Conservation (phyloP, 140 eudicot genomes). For the Erigeron philadelphicus region DNA sequence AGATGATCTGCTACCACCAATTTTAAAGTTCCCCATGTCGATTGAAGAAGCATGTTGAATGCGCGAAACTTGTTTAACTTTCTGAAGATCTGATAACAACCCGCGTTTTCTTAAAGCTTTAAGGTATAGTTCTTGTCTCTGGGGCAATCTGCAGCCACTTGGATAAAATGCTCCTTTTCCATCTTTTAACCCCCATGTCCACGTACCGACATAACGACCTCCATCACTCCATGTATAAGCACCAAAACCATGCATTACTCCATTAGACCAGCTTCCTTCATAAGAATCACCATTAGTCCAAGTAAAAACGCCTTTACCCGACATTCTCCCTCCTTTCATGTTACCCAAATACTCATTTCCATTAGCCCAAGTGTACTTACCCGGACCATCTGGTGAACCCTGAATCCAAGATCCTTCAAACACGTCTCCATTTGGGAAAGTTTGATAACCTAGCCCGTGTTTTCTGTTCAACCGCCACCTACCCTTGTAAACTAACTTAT, state of each 20-base stretch:
- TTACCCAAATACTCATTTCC: slow-evolving; percentile 79
- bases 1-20: slow-evolving; percentile 46
- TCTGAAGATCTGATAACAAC: slow-evolving; percentile 58
- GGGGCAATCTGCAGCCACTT: slow-evolving; percentile 48
- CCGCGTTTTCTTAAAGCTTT: slow-evolving; percentile 69
- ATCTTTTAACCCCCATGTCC: slow-evolving; percentile 89
- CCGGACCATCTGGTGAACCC: slow-evolving; percentile 92
- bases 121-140: slow-evolving; percentile 62
- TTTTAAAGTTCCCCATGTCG: slow-evolving; percentile 69
- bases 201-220: slow-evolving; percentile 87
- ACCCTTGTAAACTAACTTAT: slow-evolving; percentile 60
- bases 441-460: slow-evolving; percentile 85
- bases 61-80: slow-evolving; percentile 69
- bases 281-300: slow-evolving; percentile 84
- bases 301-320: slow-evolving; percentile 75
- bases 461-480: slow-evolving; percentile 76
- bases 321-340: slow-evolving; percentile 90
- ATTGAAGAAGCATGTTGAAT: slow-evolving; percentile 79
- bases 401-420: slow-evolving; percentile 97
- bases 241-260: slow-evolving; percentile 89
- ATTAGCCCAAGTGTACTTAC: slow-evolving; percentile 81
- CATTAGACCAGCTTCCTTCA: slow-evolving; percentile 89
- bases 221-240: slow-evolving; percentile 91
- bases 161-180: slow-evolving; percentile 96
- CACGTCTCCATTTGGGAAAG: slow-evolving; percentile 69